Conservation (phyloP, 2,329 filamentous ascomycete genomes). For the Emergomyces orientalis region DNA sequence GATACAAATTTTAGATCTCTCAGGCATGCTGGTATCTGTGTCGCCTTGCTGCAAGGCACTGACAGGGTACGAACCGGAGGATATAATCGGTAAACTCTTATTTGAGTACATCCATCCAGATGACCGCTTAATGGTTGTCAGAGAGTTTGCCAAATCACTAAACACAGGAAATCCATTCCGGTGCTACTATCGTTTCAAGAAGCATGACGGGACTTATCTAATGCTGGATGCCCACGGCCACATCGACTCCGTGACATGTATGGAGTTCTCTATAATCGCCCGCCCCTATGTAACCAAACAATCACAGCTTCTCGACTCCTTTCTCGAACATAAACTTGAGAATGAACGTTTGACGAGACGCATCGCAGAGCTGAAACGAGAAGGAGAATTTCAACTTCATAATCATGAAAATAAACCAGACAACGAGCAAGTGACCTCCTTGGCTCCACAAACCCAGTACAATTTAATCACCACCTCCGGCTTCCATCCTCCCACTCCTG, state of each 20-base stretch:
- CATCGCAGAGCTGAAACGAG: conserved; percentile 73
- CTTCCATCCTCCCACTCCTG: not conserved
- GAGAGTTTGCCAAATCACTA: conserved; percentile 84
- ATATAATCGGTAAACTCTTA: conserved; percentile 66
- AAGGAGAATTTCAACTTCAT: conserved; percentile 66
- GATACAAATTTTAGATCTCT: conserved; percentile 73
- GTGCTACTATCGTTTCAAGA: conserved; percentile 77
- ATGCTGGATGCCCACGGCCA: conserved; percentile 92
- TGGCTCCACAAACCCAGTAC: conserved; percentile 24
- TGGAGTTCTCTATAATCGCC: conserved; percentile 81
- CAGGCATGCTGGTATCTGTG: conserved; percentile 76
- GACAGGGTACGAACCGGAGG: conserved; percentile 63
- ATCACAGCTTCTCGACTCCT: conserved; percentile 75
- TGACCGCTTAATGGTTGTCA: conserved; percentile 70
- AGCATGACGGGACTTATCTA: conserved; percentile 61
- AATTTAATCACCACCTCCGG: conserved; percentile 13
- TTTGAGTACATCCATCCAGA: conserved; percentile 78
- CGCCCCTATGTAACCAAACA: conserved; percentile 85
- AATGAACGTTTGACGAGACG: conserved; percentile 78
- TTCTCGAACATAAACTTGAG: conserved; percentile 93
- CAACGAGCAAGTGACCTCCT: conserved; percentile 40
- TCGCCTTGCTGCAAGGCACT: conserved; percentile 67
- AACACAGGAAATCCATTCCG: conserved; percentile 68
- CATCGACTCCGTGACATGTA: conserved; percentile 69
- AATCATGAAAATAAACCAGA: conserved; percentile 51